Percentiles rank a stretch among this genome's conserved stretches.
phyloP scores from a whole-genome alignment of 306 rosid genomes.

The Rosa lucieae region DNA sequence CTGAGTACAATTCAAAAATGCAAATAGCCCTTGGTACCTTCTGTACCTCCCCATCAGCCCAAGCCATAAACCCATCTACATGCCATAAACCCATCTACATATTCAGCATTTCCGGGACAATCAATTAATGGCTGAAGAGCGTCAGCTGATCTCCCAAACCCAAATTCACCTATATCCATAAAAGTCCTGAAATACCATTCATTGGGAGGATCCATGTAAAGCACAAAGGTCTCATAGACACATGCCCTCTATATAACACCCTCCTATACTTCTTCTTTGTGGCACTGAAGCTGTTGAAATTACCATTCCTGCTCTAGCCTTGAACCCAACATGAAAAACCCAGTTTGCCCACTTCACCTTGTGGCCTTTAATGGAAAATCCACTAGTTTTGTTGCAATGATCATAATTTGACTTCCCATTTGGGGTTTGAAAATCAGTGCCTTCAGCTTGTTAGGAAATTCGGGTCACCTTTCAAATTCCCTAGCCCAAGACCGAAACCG shows the following conservation, averaged over 20 bases:
- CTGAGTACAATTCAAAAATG: constrained; percentile 63
- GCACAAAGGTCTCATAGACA: constrained; percentile 81
- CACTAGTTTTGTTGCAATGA: constrained; percentile 33
- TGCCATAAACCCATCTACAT: background rate
- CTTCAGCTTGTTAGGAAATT: too few relatives aligned
- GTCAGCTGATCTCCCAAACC: constrained; percentile 79
- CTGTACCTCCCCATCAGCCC: constrained; percentile 63
- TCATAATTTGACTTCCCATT: constrained; percentile 25
- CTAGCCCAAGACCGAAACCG: too few relatives aligned
- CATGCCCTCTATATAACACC: constrained; percentile 81
- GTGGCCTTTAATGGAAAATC: constrained; percentile 47
- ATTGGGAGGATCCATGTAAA: constrained; percentile 73
- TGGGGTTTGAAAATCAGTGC: constrained; percentile 26
- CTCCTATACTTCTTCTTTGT: constrained; percentile 37
- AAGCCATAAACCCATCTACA: constrained; percentile 68
- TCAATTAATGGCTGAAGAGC: constrained; percentile 59
- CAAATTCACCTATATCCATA: constrained; percentile 84
- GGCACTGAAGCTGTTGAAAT: constrained; percentile 74
- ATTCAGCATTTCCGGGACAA: constrained; percentile 71
- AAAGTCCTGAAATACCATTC: constrained; percentile 92
- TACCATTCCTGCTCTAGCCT: constrained; percentile 70
- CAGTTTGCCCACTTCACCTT: constrained; percentile 76
- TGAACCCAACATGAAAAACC: constrained; percentile 77
- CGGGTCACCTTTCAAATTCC: too few relatives aligned
- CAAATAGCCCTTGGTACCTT: constrained; percentile 69